These are phyloP conservation scores for Talaromyces sp. DNA, from an alignment of 2,329 filamentous ascomycete species.

Conservation along the genomic window DNA sequence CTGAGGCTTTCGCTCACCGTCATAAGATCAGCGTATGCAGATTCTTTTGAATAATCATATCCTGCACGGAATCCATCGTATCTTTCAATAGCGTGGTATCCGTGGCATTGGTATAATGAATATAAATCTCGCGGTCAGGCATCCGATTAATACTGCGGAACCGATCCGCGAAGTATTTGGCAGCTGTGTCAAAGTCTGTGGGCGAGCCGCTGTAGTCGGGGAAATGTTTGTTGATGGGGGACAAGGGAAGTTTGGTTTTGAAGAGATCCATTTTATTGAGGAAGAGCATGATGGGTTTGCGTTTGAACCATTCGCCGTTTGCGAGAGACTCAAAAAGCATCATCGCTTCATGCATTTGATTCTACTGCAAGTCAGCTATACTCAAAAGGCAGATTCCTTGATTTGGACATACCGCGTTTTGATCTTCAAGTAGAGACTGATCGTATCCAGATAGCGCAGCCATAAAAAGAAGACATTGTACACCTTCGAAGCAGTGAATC, in stretches of 20 bases:
- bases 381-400: background rate
- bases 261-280: constrained; percentile 86
- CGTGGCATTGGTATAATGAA: constrained; percentile 56
- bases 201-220: constrained; percentile 70
- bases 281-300: constrained; percentile 76
- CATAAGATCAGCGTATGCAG: constrained; percentile 71
- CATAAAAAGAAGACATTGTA: constrained; percentile 85
- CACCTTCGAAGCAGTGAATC: constrained; percentile 95
- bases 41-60: constrained; percentile 83
- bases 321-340: constrained; percentile 84
- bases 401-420: constrained; percentile 70
- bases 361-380: constrained; percentile 44
- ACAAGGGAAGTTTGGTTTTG: constrained; percentile 66
- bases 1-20: constrained; percentile 24
- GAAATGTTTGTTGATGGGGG: constrained; percentile 69
- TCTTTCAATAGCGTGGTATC: constrained; percentile 74
- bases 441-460: constrained; percentile 96
- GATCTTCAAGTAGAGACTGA: constrained; percentile 91
- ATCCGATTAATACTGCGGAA: constrained; percentile 70
- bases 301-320: constrained; percentile 81
- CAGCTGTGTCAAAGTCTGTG: constrained; percentile 67
- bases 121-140: constrained; percentile 53
- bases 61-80: constrained; percentile 79
- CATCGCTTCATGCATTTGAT: constrained; percentile 85
- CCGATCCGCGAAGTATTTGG: constrained; percentile 76